These are phyloP conservation scores for Phialophora chinensis DNA, from an alignment of 2,329 filamentous ascomycete species.

Conservation along the genomic window DNA sequence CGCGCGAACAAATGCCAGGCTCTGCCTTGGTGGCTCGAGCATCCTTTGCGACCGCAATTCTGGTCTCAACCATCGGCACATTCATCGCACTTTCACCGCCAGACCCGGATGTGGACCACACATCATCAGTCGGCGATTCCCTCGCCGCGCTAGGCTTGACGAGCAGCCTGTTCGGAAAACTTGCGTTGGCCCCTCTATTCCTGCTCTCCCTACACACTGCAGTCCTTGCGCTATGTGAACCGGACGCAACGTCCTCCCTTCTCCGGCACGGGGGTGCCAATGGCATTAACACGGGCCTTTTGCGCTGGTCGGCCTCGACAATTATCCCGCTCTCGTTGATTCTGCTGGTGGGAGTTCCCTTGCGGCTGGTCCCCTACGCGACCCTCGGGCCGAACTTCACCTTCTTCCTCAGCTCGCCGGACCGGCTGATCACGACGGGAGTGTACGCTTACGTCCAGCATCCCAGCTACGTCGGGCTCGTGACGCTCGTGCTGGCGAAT, in stretches of 20 bases:
- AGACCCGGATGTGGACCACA: neutral
- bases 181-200: neutral
- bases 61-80: neutral
- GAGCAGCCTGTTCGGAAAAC: neutral
- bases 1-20: neutral
- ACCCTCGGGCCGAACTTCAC: slow-evolving; percentile 61
- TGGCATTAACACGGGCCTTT: neutral
- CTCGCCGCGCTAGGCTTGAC: neutral
- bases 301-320: neutral
- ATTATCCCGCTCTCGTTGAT: neutral
- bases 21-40: neutral
- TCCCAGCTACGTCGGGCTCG: slow-evolving; percentile 57
- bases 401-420: slow-evolving; percentile 57
- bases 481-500: slow-evolving; percentile 43
- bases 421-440: slow-evolving; percentile 54
- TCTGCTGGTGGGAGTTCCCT: slow-evolving; percentile 12
- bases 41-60: neutral
- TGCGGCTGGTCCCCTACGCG: slow-evolving; percentile 51
- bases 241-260: neutral
- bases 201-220: neutral
- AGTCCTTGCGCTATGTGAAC: neutral
- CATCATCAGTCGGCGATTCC: neutral
- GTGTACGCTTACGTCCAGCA: slow-evolving; percentile 60
- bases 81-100: slow-evolving; percentile 2
- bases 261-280: neutral